Conservation (phyloP, 768 basidiomycete species). For the Hygrocybe coccinea region DNA sequence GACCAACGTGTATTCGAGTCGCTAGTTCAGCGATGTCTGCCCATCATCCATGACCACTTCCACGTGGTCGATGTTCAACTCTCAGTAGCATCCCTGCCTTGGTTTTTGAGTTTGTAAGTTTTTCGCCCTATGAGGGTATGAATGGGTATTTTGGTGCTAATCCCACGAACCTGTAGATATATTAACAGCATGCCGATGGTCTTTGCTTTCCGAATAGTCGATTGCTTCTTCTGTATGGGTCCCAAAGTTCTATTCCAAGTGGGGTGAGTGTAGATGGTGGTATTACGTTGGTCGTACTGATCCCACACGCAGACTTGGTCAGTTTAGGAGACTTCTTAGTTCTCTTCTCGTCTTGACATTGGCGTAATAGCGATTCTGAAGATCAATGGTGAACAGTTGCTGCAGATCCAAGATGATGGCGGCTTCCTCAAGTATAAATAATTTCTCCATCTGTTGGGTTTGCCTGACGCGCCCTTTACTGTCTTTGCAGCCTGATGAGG, state of each 20-base stretch:
- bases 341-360: conserved; percentile 13
- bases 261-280: conserved; percentile 52
- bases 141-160: neutral
- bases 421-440: conserved; percentile 81
- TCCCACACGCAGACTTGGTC: conserved; percentile 47
- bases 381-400: conserved; percentile 89
- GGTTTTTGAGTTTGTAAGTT: conserved; percentile 94
- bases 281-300: conserved; percentile 11
- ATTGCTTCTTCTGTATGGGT: conserved; percentile 99
- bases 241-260: conserved; percentile 99
- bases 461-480: neutral
- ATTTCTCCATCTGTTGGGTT: neutral
- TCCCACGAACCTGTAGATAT: conserved; percentile 41
- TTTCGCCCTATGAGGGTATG: neutral
- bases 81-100: conserved; percentile 93
- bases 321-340: conserved; percentile 22
- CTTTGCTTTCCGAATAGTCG: conserved; percentile 95
- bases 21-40: conserved; percentile 81
- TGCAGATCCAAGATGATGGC: conserved; percentile 95
- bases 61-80: conserved; percentile 88
- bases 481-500: conserved; percentile 71
- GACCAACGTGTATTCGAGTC: conserved; percentile 98
- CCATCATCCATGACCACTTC: conserved; percentile 94
- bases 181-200: conserved; percentile 97
- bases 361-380: conserved; percentile 79